phyloP scores from a whole-genome alignment of 129 eudicot genomes.

The Escallonia herrerae region DNA sequence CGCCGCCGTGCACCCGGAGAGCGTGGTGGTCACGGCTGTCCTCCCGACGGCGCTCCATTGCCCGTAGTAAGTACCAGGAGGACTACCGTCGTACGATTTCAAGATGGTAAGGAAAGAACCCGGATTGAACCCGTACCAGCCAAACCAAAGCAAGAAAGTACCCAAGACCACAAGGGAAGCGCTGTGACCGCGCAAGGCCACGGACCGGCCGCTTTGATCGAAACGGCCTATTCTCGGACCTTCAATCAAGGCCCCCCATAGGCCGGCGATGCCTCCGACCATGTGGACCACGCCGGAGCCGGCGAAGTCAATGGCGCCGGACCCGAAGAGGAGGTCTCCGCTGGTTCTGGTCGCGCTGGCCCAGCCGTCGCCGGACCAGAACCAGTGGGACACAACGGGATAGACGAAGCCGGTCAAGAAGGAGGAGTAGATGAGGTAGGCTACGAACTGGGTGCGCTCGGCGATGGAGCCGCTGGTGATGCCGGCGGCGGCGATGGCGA shows the following conservation, averaged over 20 bases:
- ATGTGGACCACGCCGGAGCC: slow-evolving; percentile 75
- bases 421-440: slow-evolving; percentile 62
- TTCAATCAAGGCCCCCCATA: slow-evolving; percentile 66
- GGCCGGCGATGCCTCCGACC: slow-evolving; percentile 74
- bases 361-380: slow-evolving; percentile 76
- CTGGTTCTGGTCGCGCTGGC: slow-evolving; percentile 46
- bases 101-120: slow-evolving; percentile 58
- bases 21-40: slow-evolving; percentile 69
- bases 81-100: slow-evolving; percentile 23
- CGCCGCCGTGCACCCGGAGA: slow-evolving; percentile 68
- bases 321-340: slow-evolving; percentile 42
- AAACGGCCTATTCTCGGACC: slow-evolving; percentile 69
- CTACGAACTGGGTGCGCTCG: slow-evolving; percentile 66
- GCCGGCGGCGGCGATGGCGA: slow-evolving; percentile 78
- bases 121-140: slow-evolving; percentile 74
- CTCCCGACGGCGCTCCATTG: slow-evolving; percentile 73
- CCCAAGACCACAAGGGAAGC: slow-evolving; percentile 61
- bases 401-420: slow-evolving; percentile 69
- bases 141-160: slow-evolving; percentile 60
- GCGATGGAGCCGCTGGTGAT: slow-evolving; percentile 74
- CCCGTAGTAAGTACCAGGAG: slow-evolving; percentile 29
- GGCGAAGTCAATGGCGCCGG: slow-evolving; percentile 66
- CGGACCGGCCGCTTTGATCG: slow-evolving; percentile 47
- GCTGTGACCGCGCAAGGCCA: slow-evolving; percentile 61
- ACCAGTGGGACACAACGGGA: slow-evolving; percentile 63